phyloP scores from a whole-genome alignment of 305 asterid species.

The Solanum hybrid region DNA sequence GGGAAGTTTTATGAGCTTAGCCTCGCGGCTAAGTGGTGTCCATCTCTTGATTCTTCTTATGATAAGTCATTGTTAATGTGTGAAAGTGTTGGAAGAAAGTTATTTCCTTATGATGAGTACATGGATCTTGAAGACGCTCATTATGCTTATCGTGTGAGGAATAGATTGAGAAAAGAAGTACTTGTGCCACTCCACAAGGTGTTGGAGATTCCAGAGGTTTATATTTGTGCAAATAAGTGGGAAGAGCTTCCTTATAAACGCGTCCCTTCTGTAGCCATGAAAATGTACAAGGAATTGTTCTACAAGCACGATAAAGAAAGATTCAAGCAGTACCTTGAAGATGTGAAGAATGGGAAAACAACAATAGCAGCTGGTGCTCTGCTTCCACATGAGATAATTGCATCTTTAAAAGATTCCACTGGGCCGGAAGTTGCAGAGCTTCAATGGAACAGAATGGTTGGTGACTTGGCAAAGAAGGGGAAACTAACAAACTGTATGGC shows the following conservation, averaged over 20 bases:
- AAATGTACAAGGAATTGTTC: constrained; percentile 13
- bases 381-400: constrained; percentile 20
- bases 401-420: background rate
- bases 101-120: background rate
- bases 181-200: constrained; percentile 13
- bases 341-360: constrained; percentile 16
- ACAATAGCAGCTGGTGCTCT: constrained; percentile 24
- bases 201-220: constrained; percentile 26
- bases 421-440: constrained; percentile 21
- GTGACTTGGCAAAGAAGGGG: constrained; percentile 13
- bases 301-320: constrained; percentile 17
- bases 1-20: background rate
- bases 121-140: background rate
- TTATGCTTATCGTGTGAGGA: background rate
- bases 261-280: constrained; percentile 24
- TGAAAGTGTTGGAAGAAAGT: background rate
- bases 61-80: background rate
- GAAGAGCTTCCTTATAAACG: constrained; percentile 15
- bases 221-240: constrained; percentile 18
- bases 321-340: constrained; percentile 15
- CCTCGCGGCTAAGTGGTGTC: constrained; percentile 3
- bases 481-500: constrained; percentile 18
- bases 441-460: constrained; percentile 22
- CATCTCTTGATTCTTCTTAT: constrained; percentile 2
- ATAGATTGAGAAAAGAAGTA: background rate